Evolutionary conservation across 2,329 filamentous ascomycete species (phyloP).

Genomic region (Aureobasidium pullulans): DNA sequence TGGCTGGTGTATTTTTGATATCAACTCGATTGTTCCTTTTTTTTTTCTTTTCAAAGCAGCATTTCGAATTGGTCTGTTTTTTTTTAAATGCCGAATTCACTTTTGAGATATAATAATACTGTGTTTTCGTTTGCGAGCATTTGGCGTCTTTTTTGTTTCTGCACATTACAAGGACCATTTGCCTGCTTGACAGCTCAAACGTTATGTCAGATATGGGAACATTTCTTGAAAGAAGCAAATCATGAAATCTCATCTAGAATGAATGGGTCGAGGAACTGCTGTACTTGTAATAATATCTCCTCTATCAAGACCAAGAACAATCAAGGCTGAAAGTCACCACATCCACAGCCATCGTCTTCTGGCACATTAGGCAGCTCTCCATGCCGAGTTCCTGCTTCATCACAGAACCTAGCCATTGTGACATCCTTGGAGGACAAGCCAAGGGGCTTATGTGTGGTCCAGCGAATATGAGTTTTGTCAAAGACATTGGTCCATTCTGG

Average conservation of each 20-base stretch:
- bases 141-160: neutral
- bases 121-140: constrained; percentile 1
- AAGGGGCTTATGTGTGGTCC: constrained; percentile 63
- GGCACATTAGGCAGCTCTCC: constrained; percentile 19
- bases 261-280: neutral
- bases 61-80: neutral
- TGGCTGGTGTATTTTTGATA: constrained; percentile 14
- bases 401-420: constrained; percentile 55
- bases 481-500: constrained; percentile 74
- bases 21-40: constrained; percentile 8
- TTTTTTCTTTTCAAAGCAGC: constrained; percentile 7
- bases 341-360: constrained; percentile 12
- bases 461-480: constrained; percentile 62
- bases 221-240: neutral
- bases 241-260: neutral
- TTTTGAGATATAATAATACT: constrained; percentile 9
- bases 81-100: neutral
- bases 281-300: neutral
- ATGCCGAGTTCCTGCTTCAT: constrained; percentile 32
- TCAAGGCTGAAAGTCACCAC: constrained; percentile 17
- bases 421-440: constrained; percentile 61
- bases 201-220: neutral
- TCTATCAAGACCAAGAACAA: neutral
- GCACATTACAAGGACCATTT: neutral
- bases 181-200: neutral